Evolutionary conservation across 352 stramenopile species (phyloP).

Genomic region (Phytopythium kandeliae): DNA sequence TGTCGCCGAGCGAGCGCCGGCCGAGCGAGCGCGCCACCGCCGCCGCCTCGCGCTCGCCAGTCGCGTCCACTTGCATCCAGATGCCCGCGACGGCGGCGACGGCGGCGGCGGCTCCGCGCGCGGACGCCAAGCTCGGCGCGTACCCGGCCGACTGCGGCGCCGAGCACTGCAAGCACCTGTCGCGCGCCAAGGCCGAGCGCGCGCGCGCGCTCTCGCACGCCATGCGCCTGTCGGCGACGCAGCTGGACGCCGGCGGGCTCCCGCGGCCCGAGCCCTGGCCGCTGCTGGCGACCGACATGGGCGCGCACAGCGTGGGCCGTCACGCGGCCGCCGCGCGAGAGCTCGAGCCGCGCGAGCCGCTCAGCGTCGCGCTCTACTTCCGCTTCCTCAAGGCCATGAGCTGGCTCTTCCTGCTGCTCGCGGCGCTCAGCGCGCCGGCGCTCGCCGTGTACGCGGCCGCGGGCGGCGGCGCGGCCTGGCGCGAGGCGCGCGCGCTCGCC

Average conservation of each 20-base stretch:
- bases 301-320: too few species aligned
- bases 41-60: neutral
- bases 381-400: conserved; percentile 85
- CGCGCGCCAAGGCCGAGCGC: conserved; percentile 66
- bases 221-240: conserved; percentile 63
- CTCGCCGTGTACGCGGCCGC: conserved; percentile 64
- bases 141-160: conserved; percentile 79
- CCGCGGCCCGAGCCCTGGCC: conserved; percentile 51
- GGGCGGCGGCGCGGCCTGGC: conserved; percentile 20
- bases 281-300: conserved; percentile 59
- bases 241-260: conserved; percentile 48
- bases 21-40: neutral
- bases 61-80: neutral
- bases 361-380: conserved; percentile 80
- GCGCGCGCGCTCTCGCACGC: conserved; percentile 66
- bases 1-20: neutral
- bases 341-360: conserved; percentile 68
- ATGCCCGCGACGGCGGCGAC: neutral
- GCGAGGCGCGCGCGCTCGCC: conserved; percentile 52
- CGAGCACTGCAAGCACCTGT: conserved; percentile 69
- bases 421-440: conserved; percentile 50
- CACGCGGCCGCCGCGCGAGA: conserved; percentile 72
- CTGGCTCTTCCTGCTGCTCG: conserved; percentile 79
- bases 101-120: conserved; percentile 11
- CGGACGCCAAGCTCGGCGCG: conserved; percentile 57